Evolutionary conservation across 2,329 filamentous ascomycete genomes (phyloP), one percentile per base, ranked within the genome.

Genomic region (Colletotrichum sansevieriae): DNA sequence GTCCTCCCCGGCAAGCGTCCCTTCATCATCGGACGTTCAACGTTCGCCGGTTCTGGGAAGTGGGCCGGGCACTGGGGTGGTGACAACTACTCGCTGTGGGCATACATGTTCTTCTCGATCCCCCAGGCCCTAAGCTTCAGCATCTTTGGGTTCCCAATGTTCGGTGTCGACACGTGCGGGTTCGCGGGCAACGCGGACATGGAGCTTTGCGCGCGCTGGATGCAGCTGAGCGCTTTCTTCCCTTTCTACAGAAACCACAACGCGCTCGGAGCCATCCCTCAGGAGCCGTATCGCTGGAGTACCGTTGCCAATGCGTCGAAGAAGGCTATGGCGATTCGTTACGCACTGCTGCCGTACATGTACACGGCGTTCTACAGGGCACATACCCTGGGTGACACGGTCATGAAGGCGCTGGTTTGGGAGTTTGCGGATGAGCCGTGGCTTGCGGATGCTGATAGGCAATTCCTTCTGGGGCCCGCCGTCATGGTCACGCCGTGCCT

Each of bases 61-160:
- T 91, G 87, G 81, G 90, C 92, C 1, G 93, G 92, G 1, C 93
- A 96, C 78, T 97, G 93, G 93, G 92, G 92, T 35, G 92, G 91
- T 39, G 90, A 95, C 77, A 95, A 94, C 75, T 81, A 83, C 18
- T 91, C 90, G 3, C 85, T 87, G 13, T 95, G 91, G 88, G 84
- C 86, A 0, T 91, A 90, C 76, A 92, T 95, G 87, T 91, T 87
- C 78, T 90, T 91, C 77, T 90, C 90, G 11, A 96, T 96, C 73
- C 88, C 92, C 0, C 92, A 95, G 77, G 92, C 92, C 1, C 83
- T 97, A 0, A 90, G 88, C 3, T 95, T 94, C 78, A 29, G 51
- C 64, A 88, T 94, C 4, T 93, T 91, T 71, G 91, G 91, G 35
- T 89, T 94, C 43, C 92, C 92, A 11, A 93, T 94, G 91, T 93